Percentiles rank a stretch among this genome's conserved stretches.
Evolutionary conservation across 2,329 filamentous ascomycete species (phyloP).

Genomic region (Paecilomyces dactylethromorphus): DNA sequence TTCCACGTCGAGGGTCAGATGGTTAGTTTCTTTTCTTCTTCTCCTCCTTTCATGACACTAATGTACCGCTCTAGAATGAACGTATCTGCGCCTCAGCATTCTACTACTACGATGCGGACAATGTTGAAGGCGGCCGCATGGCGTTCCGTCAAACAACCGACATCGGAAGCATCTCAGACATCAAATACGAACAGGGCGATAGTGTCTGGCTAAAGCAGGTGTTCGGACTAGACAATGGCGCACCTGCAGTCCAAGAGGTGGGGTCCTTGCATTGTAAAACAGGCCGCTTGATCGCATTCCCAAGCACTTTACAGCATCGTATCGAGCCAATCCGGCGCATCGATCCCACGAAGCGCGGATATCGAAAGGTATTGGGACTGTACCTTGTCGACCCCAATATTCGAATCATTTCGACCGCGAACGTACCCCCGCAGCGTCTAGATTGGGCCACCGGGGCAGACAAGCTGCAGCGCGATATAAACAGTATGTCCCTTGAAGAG

Average conservation of each 20-base stretch:
- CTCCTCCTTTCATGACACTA: background rate
- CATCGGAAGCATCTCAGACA: conserved; percentile 20
- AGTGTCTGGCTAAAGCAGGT: conserved; percentile 23
- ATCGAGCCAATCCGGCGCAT: conserved; percentile 44
- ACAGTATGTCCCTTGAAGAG: background rate
- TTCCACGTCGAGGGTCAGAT: conserved; percentile 45
- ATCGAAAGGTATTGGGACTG: conserved; percentile 49
- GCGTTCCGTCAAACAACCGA: conserved; percentile 43
- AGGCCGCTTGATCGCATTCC: conserved; percentile 19
- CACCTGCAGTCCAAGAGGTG: conserved; percentile 16
- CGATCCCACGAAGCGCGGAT: conserved; percentile 47
- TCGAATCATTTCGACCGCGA: conserved; percentile 48
- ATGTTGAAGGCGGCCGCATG: conserved; percentile 50
- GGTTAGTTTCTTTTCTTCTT: conserved; percentile 14
- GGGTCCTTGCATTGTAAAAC: conserved; percentile 12
- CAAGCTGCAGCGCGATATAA: background rate
- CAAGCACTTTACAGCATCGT: conserved; percentile 44
- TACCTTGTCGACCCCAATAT: conserved; percentile 54
- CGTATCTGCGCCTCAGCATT: conserved; percentile 58
- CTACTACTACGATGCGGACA: conserved; percentile 56
- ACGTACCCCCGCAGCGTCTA: conserved; percentile 47
- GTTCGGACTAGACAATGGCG: conserved; percentile 19
- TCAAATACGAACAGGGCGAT: conserved; percentile 22
- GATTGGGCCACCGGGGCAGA: conserved; percentile 11
- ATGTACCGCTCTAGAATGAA: conserved; percentile 45